phyloP scores from a whole-genome alignment of 371 early-diverging fungal genomes.

The Mortierella sp. region DNA sequence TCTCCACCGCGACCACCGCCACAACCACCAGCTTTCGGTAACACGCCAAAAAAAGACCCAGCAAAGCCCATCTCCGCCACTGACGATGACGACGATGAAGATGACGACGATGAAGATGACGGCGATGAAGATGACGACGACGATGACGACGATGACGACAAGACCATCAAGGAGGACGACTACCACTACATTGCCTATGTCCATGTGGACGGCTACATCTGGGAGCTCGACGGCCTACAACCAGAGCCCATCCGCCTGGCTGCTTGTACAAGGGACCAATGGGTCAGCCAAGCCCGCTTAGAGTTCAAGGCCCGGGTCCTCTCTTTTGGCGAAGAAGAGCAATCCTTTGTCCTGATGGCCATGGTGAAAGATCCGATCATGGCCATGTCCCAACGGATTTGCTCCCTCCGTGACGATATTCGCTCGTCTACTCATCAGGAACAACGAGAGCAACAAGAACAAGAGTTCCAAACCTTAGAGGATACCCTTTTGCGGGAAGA shows the following conservation, averaged over 20 bases:
- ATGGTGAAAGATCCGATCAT: conserved; percentile 14
- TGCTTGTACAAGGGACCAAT: background rate
- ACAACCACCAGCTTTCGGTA: no score
- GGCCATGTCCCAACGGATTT: background rate
- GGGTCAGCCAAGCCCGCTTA: conserved; percentile 3
- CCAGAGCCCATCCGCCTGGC: conserved; percentile 46
- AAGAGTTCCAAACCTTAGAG: background rate
- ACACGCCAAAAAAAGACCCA: no score
- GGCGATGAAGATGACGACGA: no score
- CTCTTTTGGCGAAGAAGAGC: background rate
- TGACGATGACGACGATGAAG: no score
- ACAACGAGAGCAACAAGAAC: background rate
- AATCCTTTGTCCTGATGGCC: conserved; percentile 23
- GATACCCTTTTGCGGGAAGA: background rate
- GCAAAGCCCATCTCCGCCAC: no score
- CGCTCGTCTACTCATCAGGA: background rate
- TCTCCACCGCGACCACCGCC: no score
- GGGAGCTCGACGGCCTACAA: conserved; percentile 67
- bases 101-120: no score
- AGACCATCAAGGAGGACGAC: conserved; percentile 11
- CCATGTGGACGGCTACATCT: conserved; percentile 58
- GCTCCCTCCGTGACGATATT: background rate
- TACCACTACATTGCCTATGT: conserved; percentile 63
- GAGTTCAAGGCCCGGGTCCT: conserved; percentile 8
- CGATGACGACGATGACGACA: conserved; percentile 9